Percentiles rank a stretch among this genome's conserved stretches.
Conservation (phyloP, 805 yeast genomes). For the Komagataella kurtzmanii region DNA sequence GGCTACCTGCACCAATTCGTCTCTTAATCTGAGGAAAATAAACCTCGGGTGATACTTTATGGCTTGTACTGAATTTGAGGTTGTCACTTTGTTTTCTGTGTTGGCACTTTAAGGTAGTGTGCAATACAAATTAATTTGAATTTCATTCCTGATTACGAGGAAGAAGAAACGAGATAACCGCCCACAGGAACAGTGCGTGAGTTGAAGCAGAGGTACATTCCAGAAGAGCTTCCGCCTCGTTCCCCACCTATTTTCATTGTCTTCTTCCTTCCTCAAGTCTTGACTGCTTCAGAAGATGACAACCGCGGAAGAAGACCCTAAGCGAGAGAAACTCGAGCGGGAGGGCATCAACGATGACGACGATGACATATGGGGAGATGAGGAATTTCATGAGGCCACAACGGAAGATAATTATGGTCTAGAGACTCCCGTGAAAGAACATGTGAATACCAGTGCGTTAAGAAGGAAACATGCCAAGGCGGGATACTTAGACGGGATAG, state of each 20-base stretch:
- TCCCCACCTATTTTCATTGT: too few relatives aligned
- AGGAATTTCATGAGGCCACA: neutral
- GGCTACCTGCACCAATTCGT: neutral
- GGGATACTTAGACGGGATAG: conserved; percentile 76
- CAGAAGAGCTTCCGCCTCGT: too few relatives aligned
- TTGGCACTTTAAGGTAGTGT: neutral
- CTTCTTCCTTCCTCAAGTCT: too few relatives aligned
- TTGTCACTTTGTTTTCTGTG: neutral
- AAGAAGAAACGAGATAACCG: neutral
- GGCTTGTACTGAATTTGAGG: neutral
- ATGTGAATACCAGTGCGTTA: conserved; percentile 9
- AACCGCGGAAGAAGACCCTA: neutral
- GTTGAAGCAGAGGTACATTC: neutral
- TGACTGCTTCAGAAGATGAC: neutral
- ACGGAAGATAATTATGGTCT: neutral
- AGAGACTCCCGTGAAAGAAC: neutral
- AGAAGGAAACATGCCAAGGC: conserved; percentile 57
- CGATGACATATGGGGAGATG: neutral
- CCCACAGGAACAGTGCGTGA: neutral
- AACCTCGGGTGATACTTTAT: neutral
- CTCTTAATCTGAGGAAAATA: neutral
- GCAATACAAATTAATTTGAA: neutral
- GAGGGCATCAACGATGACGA: neutral
- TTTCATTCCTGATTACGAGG: neutral
- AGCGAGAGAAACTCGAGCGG: neutral